Evolutionary conservation across 345 rosid genomes (phyloP).

Genomic region (Eucalyptus urophylla): DNA sequence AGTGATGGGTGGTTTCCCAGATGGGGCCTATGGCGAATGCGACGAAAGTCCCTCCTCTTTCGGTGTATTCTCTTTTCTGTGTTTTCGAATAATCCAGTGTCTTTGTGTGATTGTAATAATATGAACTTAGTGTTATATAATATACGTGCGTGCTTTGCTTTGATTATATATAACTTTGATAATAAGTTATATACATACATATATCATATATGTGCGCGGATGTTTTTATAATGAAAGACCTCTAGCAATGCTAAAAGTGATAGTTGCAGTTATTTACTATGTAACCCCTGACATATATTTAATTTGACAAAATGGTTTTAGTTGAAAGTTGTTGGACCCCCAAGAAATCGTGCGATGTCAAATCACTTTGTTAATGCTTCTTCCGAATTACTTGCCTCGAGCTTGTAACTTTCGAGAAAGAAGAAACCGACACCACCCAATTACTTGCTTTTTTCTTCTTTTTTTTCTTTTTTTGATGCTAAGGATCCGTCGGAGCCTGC

Average conservation of each 20-base stretch:
- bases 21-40: neutral
- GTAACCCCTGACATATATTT: neutral
- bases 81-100: neutral
- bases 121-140: neutral
- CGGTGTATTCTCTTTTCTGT: neutral
- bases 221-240: neutral
- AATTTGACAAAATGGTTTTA: no score
- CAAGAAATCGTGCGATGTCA: neutral
- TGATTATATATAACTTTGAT: no score
- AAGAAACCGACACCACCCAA: no score
- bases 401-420: no score
- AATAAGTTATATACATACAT: no score
- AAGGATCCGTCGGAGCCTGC: accelerated
- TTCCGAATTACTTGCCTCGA: no score
- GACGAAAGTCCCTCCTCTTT: neutral
- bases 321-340: neutral
- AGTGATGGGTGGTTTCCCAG: neutral
- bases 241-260: neutral
- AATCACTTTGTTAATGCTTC: neutral
- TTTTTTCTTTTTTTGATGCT: accelerated
- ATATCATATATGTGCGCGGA: no score
- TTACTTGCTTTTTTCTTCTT: no score
- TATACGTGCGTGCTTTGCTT: neutral
- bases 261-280: neutral
- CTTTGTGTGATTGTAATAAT: neutral